Percentiles rank a stretch among this genome's conserved stretches.
phyloP scores from a whole-genome alignment of 2,329 filamentous ascomycete genomes.

The Penicillium sp. region DNA sequence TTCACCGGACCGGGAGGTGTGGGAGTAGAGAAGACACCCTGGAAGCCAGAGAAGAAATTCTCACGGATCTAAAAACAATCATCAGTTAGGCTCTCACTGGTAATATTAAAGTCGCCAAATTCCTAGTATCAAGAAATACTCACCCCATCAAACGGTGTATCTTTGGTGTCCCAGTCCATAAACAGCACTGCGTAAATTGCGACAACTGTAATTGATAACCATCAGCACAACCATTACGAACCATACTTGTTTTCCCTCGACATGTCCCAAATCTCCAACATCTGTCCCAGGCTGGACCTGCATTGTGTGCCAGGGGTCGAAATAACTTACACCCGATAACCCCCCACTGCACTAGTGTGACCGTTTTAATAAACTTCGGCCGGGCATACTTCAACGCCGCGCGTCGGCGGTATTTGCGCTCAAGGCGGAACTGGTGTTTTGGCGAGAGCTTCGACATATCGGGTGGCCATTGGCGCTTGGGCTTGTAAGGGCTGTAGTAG shows the following conservation, averaged over 20 bases:
- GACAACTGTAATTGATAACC: constrained; percentile 38
- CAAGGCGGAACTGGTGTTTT: constrained; percentile 71
- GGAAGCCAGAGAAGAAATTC: constrained; percentile 36
- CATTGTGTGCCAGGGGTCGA: no score
- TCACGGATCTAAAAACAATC: constrained; percentile 35
- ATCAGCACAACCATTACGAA: constrained; percentile 17
- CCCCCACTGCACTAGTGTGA: constrained; percentile 62
- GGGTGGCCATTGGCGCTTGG: constrained; percentile 67
- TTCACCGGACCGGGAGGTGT: constrained; percentile 32
- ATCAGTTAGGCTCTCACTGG: constrained; percentile 6
- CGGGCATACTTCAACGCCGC: constrained; percentile 64
- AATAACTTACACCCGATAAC: constrained; percentile 54
- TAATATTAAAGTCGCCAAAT: background rate
- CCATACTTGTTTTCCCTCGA: background rate
- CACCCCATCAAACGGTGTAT: constrained; percentile 47
- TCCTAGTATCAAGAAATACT: constrained; percentile 20
- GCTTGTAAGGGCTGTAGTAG: constrained; percentile 61
- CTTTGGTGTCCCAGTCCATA: constrained; percentile 49
- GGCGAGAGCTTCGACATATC: constrained; percentile 64
- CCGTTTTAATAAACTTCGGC: constrained; percentile 62
- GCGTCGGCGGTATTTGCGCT: constrained; percentile 67
- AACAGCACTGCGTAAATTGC: constrained; percentile 49
- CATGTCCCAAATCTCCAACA: background rate
- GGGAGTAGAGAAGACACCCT: constrained; percentile 38
- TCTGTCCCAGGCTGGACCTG: no score